Conservation (phyloP, 176 grass and related monocot species). For the Oryza meridionalis region DNA sequence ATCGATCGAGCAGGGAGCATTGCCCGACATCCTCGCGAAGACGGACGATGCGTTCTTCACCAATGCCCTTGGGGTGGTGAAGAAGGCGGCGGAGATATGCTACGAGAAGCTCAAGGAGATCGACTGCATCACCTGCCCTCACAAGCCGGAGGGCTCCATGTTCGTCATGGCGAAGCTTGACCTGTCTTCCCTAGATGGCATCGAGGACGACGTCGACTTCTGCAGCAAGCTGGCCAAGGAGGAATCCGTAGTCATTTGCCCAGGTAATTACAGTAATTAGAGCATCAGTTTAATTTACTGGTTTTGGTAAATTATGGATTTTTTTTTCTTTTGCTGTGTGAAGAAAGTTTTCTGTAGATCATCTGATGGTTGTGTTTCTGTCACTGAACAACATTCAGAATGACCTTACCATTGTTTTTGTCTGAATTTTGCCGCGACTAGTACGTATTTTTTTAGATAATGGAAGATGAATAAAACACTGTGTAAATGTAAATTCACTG, state of each 20-base stretch:
- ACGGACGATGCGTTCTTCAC: slow-evolving; percentile 74
- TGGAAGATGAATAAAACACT: neutral
- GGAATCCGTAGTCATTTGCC: slow-evolving; percentile 60
- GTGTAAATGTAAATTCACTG: neutral
- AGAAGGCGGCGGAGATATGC: slow-evolving; percentile 58
- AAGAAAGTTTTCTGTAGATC: too few relatives aligned
- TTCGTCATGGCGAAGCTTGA: slow-evolving; percentile 79
- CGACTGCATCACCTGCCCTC: slow-evolving; percentile 59
- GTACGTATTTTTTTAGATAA: neutral
- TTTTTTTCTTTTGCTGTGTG: too few relatives aligned
- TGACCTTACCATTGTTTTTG: too few relatives aligned
- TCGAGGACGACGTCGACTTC: slow-evolving; percentile 69
- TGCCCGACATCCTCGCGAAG: slow-evolving; percentile 65
- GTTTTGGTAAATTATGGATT: neutral
- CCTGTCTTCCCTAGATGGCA: slow-evolving; percentile 48
- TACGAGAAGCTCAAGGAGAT: slow-evolving; percentile 57
- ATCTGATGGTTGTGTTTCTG: too few relatives aligned
- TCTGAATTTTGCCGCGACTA: too few relatives aligned
- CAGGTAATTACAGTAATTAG: slow-evolving; percentile 52
- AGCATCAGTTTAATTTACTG: neutral
- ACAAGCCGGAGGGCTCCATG: slow-evolving; percentile 83
- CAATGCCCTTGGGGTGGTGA: slow-evolving; percentile 42
- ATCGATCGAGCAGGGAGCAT: slow-evolving; percentile 46
- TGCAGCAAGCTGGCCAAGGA: slow-evolving; percentile 69
- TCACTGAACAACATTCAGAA: too few relatives aligned